These are phyloP conservation scores for Alternaria hordeiaustralica DNA, from an alignment of 2,329 filamentous ascomycete genomes.

Conservation along the genomic window DNA sequence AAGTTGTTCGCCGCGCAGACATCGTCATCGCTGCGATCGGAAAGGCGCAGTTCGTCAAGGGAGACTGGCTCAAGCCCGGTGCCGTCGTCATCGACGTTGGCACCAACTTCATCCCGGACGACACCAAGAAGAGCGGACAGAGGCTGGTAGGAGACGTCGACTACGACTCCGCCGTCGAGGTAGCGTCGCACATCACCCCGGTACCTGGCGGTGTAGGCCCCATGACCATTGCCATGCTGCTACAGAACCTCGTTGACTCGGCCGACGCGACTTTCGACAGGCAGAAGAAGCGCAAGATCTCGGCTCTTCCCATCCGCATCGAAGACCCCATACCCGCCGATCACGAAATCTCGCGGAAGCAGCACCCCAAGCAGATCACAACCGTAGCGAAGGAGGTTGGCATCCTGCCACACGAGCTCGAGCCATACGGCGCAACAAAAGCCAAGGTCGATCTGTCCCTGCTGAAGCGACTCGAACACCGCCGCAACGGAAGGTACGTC, in stretches of 20 bases:
- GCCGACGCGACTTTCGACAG: slow-evolving; percentile 81
- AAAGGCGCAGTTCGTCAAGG: slow-evolving; percentile 84
- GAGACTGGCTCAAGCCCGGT: slow-evolving; percentile 93
- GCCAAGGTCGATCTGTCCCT: slow-evolving; percentile 89
- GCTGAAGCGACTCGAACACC: slow-evolving; percentile 83
- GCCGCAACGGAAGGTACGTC: slow-evolving; percentile 87
- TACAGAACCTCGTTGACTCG: slow-evolving; percentile 93
- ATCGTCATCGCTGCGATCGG: slow-evolving; percentile 93
- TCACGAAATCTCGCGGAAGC: slow-evolving; percentile 86
- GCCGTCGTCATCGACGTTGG: slow-evolving; percentile 97
- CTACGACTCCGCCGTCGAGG: slow-evolving; percentile 80
- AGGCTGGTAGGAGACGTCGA: slow-evolving; percentile 95
- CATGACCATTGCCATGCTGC: slow-evolving; percentile 98
- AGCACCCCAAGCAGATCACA: slow-evolving; percentile 91
- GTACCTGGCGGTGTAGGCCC: slow-evolving; percentile 96
- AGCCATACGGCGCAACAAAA: slow-evolving; percentile 94
- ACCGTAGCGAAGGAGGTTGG: slow-evolving; percentile 84
- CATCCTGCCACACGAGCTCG: slow-evolving; percentile 85
- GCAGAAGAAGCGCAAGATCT: slow-evolving; percentile 79
- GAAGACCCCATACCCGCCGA: slow-evolving; percentile 88
- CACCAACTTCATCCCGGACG: slow-evolving; percentile 92
- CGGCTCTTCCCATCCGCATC: slow-evolving; percentile 83
- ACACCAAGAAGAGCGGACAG: slow-evolving; percentile 88
- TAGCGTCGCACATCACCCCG: slow-evolving; percentile 92
- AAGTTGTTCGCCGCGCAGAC: slow-evolving; percentile 82